Percentiles rank a stretch among this genome's conserved stretches.
Evolutionary conservation across 148 eudicot genomes (phyloP).

Genomic region (Vaccinium vitisidaea): DNA sequence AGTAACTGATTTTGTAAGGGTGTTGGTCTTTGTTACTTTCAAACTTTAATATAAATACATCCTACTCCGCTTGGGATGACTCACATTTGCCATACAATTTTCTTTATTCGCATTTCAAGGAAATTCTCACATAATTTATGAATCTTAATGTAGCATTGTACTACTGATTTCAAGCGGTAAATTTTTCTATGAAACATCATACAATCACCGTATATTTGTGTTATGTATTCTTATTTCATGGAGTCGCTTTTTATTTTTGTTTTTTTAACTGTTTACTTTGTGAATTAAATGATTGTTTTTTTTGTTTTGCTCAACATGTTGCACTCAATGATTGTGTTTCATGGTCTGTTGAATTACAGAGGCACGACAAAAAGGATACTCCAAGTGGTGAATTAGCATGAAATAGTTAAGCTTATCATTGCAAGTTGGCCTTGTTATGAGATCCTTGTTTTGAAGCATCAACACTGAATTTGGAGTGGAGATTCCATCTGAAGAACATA

Average conservation of each 20-base stretch:
- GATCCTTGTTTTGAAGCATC: constrained; percentile 21
- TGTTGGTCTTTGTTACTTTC: not conserved
- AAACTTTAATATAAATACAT: constrained; percentile 3
- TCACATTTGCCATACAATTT: not conserved
- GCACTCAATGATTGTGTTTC: not conserved
- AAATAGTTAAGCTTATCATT: not conserved
- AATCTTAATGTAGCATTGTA: not conserved
- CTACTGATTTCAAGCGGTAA: not conserved
- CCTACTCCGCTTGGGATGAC: not conserved
- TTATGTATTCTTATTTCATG: not conserved
- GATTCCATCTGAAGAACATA: constrained; percentile 3
- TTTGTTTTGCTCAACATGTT: constrained; percentile 11
- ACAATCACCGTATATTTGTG: not conserved
- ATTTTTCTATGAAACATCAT: not conserved
- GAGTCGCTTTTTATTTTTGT: not conserved
- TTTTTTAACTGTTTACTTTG: not conserved
- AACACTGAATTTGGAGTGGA: constrained; percentile 6
- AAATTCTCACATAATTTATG: not conserved
- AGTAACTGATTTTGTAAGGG: not conserved
- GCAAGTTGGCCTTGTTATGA: constrained; percentile 7
- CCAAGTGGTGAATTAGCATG: not conserved
- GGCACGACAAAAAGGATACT: not conserved
- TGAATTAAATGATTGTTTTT: not conserved
- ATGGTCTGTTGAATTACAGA: not conserved
- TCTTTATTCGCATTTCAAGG: not conserved